A percentile compares a stretch with the other conserved stretches of the same genome.
These are phyloP conservation scores for Suillus subluteus DNA, from an alignment of 768 basidiomycete genomes.

Conservation along the genomic window DNA sequence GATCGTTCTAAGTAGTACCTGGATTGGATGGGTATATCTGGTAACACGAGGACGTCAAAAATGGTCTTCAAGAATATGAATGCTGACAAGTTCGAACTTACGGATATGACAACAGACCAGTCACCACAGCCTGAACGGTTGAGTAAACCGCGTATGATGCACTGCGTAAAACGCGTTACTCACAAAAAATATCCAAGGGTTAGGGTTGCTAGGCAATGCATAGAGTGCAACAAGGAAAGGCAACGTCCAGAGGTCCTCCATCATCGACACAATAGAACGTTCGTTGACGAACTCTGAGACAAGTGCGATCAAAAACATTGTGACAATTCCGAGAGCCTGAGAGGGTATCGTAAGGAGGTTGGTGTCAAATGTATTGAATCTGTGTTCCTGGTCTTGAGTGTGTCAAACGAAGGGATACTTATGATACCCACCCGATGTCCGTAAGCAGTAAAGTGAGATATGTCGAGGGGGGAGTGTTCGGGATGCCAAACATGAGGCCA, in stretches of 20 bases:
- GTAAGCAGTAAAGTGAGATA: slow-evolving; percentile 65
- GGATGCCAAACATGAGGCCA: slow-evolving; percentile 57
- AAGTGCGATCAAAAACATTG: slow-evolving; percentile 53
- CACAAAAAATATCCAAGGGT: slow-evolving; percentile 59
- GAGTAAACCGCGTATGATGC: neutral
- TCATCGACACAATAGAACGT: slow-evolving; percentile 55
- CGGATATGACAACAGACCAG: slow-evolving; percentile 51
- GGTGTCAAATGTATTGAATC: slow-evolving; percentile 61
- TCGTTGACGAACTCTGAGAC: slow-evolving; percentile 57
- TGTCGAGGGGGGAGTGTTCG: slow-evolving; percentile 47
- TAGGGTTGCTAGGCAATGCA: slow-evolving; percentile 48
- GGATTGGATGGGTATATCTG: slow-evolving; percentile 53
- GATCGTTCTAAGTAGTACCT: slow-evolving; percentile 28
- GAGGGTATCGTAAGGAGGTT: slow-evolving; percentile 66
- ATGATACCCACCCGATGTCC: slow-evolving; percentile 46
- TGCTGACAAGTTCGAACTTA: slow-evolving; percentile 22
- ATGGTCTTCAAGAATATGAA: slow-evolving; percentile 9
- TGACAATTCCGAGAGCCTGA: slow-evolving; percentile 51
- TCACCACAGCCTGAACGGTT: slow-evolving; percentile 39
- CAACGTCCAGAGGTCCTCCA: slow-evolving; percentile 60
- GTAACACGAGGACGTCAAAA: slow-evolving; percentile 13
- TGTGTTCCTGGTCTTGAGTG: slow-evolving; percentile 21
- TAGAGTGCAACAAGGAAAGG: slow-evolving; percentile 64
- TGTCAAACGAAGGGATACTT: neutral
- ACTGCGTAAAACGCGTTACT: slow-evolving; percentile 17